Conservation (phyloP, 768 basidiomycete species). For the Podaxis sp. region DNA sequence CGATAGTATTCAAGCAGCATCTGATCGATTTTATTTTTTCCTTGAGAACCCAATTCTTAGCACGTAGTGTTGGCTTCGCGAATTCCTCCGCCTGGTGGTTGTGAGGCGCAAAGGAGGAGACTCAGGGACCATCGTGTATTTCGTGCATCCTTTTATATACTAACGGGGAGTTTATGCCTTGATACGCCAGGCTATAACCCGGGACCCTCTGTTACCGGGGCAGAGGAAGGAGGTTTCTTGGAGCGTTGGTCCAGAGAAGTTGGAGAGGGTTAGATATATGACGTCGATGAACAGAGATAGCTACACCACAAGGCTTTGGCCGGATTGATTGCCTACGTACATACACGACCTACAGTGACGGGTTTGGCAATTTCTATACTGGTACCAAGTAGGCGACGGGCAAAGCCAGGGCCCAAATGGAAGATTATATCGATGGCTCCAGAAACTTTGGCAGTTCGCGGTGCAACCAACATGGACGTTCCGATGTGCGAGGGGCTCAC, state of each 20-base stretch:
- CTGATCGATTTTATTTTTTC: background rate
- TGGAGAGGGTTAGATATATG: background rate
- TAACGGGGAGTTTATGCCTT: background rate
- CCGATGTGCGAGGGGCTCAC: background rate
- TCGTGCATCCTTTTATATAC: background rate
- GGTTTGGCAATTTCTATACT: background rate
- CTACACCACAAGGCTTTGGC: background rate
- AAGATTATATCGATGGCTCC: background rate
- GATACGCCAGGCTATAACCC: background rate
- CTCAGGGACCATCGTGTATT: background rate
- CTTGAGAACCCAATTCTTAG: background rate
- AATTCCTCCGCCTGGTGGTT: background rate
- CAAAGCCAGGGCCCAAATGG: background rate
- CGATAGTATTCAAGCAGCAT: background rate
- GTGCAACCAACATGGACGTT: background rate
- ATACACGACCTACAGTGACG: background rate
- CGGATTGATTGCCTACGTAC: background rate
- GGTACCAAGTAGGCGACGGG: background rate
- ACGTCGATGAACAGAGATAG: background rate
- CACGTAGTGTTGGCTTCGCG: background rate
- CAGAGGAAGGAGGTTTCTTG: background rate
- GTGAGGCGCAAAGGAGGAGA: background rate
- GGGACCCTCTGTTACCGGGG: background rate
- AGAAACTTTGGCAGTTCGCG: background rate
- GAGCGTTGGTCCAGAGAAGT: background rate